These are phyloP conservation scores for Aureobasidium sp. DNA, from an alignment of 2,329 filamentous ascomycete species.

Conservation along the genomic window DNA sequence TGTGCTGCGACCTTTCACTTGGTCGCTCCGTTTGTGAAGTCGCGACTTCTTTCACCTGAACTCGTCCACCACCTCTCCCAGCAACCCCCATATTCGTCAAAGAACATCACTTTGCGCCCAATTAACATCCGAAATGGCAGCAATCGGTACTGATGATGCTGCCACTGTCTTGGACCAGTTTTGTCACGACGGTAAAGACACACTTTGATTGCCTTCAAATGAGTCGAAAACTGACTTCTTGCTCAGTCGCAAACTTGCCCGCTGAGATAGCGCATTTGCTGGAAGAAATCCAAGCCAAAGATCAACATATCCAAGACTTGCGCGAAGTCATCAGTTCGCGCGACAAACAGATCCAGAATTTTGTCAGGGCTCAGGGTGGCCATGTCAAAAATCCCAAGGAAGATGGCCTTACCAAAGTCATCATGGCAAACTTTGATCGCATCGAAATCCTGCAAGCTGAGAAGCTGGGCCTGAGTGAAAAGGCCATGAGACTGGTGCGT, in stretches of 20 bases:
- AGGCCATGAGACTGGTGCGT: conserved; percentile 51
- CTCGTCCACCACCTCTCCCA: not conserved
- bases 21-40: not conserved
- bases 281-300: conserved; percentile 75
- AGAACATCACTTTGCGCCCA: not conserved
- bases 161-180: conserved; percentile 71
- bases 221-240: not conserved
- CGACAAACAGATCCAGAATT: conserved; percentile 70
- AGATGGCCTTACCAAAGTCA: conserved; percentile 55
- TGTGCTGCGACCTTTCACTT: not conserved
- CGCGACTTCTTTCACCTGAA: not conserved
- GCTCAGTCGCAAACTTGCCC: conserved; percentile 62
- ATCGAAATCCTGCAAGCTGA: conserved; percentile 66
- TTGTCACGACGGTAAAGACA: conserved; percentile 52
- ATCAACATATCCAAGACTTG: conserved; percentile 62
- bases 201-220: not conserved
- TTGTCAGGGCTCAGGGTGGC: conserved; percentile 68
- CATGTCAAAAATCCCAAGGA: conserved; percentile 69
- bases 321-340: conserved; percentile 61
- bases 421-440: conserved; percentile 59
- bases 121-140: conserved; percentile 31
- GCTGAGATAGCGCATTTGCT: conserved; percentile 77
- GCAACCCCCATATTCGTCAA: not conserved
- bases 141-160: conserved; percentile 46
- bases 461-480: conserved; percentile 62